Conservation (phyloP, 208 protist genomes). For the Naegleria fowleri region DNA sequence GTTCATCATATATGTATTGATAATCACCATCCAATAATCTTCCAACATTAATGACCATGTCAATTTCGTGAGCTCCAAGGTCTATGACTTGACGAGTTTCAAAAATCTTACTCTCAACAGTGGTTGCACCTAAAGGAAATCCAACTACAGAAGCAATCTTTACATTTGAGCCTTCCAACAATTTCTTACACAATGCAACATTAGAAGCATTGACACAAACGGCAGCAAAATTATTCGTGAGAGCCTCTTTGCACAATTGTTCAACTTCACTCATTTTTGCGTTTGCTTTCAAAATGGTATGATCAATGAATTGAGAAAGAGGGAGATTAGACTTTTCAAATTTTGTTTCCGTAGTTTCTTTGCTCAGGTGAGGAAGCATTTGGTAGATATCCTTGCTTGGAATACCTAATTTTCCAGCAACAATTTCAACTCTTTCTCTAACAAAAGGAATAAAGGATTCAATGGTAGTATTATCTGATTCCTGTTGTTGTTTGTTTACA, state of each 20-base stretch:
- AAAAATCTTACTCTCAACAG: constrained; percentile 62
- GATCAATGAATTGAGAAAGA: constrained; percentile 68
- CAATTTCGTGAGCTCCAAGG: constrained; percentile 77
- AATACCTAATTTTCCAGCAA: background rate
- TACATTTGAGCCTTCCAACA: constrained; percentile 54
- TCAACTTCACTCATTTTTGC: constrained; percentile 53
- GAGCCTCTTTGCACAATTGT: constrained; percentile 77
- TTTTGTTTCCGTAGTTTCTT: background rate
- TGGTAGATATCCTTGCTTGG: background rate
- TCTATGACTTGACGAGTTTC: constrained; percentile 63
- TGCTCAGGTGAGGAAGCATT: background rate
- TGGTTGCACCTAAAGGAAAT: constrained; percentile 83
- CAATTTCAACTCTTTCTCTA: background rate
- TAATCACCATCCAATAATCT: constrained; percentile 72
- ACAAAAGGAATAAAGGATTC: background rate
- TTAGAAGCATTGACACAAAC: constrained; percentile 83
- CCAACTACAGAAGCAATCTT: constrained; percentile 63
- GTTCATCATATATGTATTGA: constrained; percentile 69
- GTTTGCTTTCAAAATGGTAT: constrained; percentile 79
- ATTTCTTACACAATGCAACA: constrained; percentile 50
- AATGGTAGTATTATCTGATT: background rate
- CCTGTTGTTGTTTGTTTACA: background rate
- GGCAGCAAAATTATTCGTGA: constrained; percentile 64
- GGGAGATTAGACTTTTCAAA: background rate
- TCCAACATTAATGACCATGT: constrained; percentile 89